Percentiles rank a stretch among this genome's conserved stretches.
These are phyloP conservation scores for Candida manassasensis DNA, from an alignment of 805 yeast species.

Conservation along the genomic window DNA sequence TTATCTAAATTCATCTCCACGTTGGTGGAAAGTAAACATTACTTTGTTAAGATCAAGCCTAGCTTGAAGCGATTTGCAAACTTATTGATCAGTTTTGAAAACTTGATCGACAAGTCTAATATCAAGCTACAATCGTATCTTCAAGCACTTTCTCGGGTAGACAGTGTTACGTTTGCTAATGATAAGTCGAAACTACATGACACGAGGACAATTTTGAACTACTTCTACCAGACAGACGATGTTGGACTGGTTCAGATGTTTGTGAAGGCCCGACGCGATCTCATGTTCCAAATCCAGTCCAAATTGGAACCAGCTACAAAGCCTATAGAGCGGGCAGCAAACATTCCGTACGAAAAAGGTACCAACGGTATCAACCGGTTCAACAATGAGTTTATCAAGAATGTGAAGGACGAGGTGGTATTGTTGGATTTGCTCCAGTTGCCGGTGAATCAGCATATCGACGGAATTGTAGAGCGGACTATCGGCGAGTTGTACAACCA, in stretches of 20 bases:
- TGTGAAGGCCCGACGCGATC: slow-evolving; percentile 19
- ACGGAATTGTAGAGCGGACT: slow-evolving; percentile 1
- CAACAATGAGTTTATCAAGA: slow-evolving; percentile 46
- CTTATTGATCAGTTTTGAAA: slow-evolving; percentile 54
- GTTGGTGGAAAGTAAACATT: slow-evolving; percentile 36
- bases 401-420: slow-evolving; percentile 47
- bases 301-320: slow-evolving; percentile 44
- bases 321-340: slow-evolving; percentile 27
- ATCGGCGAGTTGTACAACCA: slow-evolving; percentile 4
- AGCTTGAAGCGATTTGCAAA: slow-evolving; percentile 58
- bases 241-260: slow-evolving; percentile 15
- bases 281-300: slow-evolving; percentile 40
- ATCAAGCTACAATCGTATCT: slow-evolving; percentile 42
- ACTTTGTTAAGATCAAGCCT: slow-evolving; percentile 41
- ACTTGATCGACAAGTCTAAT: slow-evolving; percentile 54
- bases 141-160: slow-evolving; percentile 3
- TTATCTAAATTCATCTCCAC: slow-evolving; percentile 29
- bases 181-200: slow-evolving; percentile 32
- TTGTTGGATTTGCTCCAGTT: slow-evolving; percentile 33
- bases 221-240: slow-evolving; percentile 32
- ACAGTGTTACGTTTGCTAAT: slow-evolving; percentile 15
- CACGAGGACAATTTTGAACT: slow-evolving; percentile 39
- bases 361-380: slow-evolving; percentile 54
- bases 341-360: slow-evolving; percentile 55
- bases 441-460: background rate